phyloP scores from a whole-genome alignment of 352 stramenopile genomes.

The Phytophthora fragariaefolia region DNA sequence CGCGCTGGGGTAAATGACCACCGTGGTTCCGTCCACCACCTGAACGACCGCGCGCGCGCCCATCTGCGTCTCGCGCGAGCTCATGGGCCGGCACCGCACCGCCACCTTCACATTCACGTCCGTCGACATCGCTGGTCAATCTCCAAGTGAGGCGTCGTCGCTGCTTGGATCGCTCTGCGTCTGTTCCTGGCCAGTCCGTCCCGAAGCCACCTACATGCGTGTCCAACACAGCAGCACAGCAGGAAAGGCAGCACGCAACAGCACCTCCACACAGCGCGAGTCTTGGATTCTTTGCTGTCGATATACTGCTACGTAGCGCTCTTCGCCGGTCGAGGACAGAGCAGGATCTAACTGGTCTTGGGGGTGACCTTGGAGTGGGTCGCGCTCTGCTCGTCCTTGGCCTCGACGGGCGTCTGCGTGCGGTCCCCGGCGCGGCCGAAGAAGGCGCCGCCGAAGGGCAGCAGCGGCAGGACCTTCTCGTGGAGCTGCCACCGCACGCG shows the following conservation, averaged over 20 bases:
- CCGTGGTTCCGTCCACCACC: constrained; percentile 60
- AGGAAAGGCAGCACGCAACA: background rate
- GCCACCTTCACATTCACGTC: constrained; percentile 92
- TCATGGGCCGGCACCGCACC: constrained; percentile 90
- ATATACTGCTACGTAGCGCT: constrained; percentile 20
- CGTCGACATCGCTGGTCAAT: constrained; percentile 48
- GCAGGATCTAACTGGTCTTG: constrained; percentile 34
- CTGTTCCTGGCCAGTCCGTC: constrained; percentile 12
- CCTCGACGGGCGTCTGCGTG: constrained; percentile 11
- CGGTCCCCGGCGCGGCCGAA: constrained; percentile 25
- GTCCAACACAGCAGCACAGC: background rate
- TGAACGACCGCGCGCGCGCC: constrained; percentile 59
- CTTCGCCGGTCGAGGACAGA: constrained; percentile 1
- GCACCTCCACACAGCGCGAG: constrained; percentile 7
- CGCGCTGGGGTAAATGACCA: constrained; percentile 54
- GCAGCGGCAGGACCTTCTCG: constrained; percentile 71
- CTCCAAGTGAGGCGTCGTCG: constrained; percentile 6
- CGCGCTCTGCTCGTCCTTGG: constrained; percentile 14
- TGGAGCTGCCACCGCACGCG: constrained; percentile 83
- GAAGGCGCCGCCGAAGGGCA: constrained; percentile 72
- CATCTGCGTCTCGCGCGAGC: constrained; percentile 73
- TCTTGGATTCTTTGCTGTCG: constrained; percentile 25
- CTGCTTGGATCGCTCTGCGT: constrained; percentile 18
- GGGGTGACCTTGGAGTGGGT: constrained; percentile 51
- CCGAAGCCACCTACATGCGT: background rate